These are phyloP conservation scores for Epicoccum nigrum DNA, from an alignment of 2,329 filamentous ascomycete species.

Conservation along the genomic window DNA sequence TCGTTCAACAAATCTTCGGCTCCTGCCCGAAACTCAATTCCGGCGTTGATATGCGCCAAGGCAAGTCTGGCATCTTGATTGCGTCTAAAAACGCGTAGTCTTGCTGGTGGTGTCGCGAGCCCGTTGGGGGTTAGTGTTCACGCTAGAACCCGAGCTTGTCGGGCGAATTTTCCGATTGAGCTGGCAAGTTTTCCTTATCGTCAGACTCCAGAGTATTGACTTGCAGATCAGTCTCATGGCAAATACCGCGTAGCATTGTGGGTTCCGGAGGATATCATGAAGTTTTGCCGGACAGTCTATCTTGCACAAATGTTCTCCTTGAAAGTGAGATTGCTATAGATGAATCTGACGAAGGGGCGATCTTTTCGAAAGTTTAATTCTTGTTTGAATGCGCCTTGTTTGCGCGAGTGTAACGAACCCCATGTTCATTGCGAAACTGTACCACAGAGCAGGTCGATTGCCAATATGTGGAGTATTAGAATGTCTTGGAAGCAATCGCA, in stretches of 20 bases:
- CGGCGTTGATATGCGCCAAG: constrained; percentile 13
- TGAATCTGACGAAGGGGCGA: no score
- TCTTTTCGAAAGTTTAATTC: no score
- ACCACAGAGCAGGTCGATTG: neutral
- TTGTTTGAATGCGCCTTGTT: no score
- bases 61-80: constrained; percentile 1
- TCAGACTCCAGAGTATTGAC: neutral
- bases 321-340: no score
- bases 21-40: constrained; percentile 9
- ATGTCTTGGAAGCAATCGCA: constrained; percentile 1
- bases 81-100: constrained; percentile 4
- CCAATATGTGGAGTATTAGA: neutral
- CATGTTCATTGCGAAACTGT: constrained; percentile 4
- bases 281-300: neutral
- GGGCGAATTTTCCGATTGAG: neutral
- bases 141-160: neutral
- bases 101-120: neutral
- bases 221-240: constrained; percentile 2
- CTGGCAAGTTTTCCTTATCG: constrained; percentile 1
- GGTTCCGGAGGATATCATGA: neutral
- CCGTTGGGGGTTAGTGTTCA: neutral
- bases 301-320: no score
- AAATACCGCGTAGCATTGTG: neutral
- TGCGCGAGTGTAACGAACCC: neutral
- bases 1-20: constrained; percentile 6